A percentile compares a stretch with the other conserved stretches of the same genome.
Evolutionary conservation across 768 basidiomycete species (phyloP).

Genomic region (Suillus occidentalis): DNA sequence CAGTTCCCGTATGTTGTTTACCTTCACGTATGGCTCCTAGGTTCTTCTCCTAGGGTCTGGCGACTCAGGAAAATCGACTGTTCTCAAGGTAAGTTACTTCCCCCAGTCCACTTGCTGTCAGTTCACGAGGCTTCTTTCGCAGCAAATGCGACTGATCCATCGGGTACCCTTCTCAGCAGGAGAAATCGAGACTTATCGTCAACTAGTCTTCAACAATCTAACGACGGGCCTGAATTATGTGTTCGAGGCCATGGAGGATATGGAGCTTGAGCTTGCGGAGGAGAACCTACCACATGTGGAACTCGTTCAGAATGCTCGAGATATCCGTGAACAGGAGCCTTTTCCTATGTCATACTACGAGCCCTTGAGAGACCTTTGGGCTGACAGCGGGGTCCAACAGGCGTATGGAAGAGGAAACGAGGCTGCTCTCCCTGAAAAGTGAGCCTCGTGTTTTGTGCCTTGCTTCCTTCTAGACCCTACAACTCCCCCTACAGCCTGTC

Average conservation of each 20-base stretch:
- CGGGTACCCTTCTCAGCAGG: conserved; percentile 75
- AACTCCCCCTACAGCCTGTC: conserved; percentile 43
- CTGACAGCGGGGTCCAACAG: conserved; percentile 68
- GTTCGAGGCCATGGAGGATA: conserved; percentile 87
- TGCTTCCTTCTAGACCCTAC: conserved; percentile 3
- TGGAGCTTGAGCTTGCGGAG: conserved; percentile 72
- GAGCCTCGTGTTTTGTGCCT: conserved; percentile 22
- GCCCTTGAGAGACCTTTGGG: conserved; percentile 73
- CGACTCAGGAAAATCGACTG: conserved; percentile 90
- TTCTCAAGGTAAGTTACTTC: conserved; percentile 64
- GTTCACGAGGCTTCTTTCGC: conserved; percentile 7
- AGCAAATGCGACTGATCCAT: conserved; percentile 99
- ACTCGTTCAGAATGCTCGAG: conserved; percentile 63
- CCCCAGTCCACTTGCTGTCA: neutral
- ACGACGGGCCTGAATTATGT: conserved; percentile 81
- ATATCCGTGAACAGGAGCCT: conserved; percentile 76
- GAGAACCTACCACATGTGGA: conserved; percentile 59
- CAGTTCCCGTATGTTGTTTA: neutral
- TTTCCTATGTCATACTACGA: conserved; percentile 71
- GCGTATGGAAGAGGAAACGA: conserved; percentile 87
- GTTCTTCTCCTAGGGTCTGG: conserved; percentile 90
- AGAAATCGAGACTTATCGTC: conserved; percentile 88
- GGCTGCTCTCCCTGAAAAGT: conserved; percentile 91
- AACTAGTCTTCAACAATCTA: conserved; percentile 91
- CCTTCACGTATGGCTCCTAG: conserved; percentile 35